These are phyloP conservation scores for Dacryopinax primogenitus DNA, from an alignment of 768 basidiomycete genomes.

Conservation along the genomic window DNA sequence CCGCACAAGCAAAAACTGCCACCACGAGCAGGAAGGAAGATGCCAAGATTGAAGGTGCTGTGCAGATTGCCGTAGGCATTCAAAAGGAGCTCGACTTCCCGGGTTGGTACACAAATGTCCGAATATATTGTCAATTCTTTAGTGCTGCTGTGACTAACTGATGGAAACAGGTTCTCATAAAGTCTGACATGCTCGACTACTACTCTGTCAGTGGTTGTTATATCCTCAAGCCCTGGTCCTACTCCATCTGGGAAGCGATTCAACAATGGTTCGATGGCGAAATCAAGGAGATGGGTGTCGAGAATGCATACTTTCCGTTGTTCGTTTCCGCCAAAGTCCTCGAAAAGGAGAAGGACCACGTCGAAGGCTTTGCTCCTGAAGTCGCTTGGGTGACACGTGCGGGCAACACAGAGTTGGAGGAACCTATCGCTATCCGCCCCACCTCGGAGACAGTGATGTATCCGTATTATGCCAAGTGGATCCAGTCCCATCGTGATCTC, in stretches of 20 bases:
- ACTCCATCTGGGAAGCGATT: constrained; percentile 92
- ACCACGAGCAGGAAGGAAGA: constrained; percentile 52
- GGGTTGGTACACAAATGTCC: constrained; percentile 82
- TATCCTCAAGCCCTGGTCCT: constrained; percentile 96
- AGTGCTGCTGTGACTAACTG: constrained; percentile 14
- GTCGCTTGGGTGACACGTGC: constrained; percentile 99
- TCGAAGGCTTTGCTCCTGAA: constrained; percentile 98
- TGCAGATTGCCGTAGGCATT: constrained; percentile 86
- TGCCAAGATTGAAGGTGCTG: constrained; percentile 72
- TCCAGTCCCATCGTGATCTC: constrained; percentile 91
- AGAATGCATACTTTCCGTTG: constrained; percentile 99
- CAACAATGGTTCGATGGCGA: constrained; percentile 89
- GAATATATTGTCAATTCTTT: constrained; percentile 31
- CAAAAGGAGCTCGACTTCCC: constrained; percentile 94
- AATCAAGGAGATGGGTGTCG: constrained; percentile 89
- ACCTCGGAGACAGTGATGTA: constrained; percentile 99
- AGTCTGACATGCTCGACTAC: constrained; percentile 98
- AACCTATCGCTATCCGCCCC: constrained; percentile 94
- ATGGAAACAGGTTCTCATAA: constrained; percentile 80
- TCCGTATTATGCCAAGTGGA: constrained; percentile 99
- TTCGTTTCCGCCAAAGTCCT: constrained; percentile 86
- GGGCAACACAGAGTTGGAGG: constrained; percentile 89
- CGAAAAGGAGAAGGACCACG: constrained; percentile 95
- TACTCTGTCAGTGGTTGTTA: constrained; percentile 98
- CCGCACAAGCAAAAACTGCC: constrained; percentile 23